Base-by-base conservation (phyloP, 257 asterid species). In the Prunella vulgaris region DNA sequence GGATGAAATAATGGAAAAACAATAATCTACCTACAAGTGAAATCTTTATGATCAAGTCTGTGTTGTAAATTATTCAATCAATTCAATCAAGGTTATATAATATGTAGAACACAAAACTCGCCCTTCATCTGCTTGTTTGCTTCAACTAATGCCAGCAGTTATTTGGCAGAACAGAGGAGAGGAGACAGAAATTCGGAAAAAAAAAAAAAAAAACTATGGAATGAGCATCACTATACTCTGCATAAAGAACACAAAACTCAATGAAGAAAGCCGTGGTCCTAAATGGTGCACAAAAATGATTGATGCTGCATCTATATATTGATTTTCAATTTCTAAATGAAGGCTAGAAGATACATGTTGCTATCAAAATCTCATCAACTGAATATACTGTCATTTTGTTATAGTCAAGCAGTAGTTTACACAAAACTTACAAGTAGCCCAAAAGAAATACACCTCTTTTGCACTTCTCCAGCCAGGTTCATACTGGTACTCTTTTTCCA, bases 401-500 rank as follows among this genome's bases (percentile, higher is more conserved):
- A 51, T 65, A 58, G 62, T 21, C 77, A 70, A 51, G 66, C 52
- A 13, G 79, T 70, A 77, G 74, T 72, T 81, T 79, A 77, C 84
- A 77, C 84, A 77, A 40, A 60, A 75, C 80, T 60, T 69, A 75
- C 81, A 74, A 59, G 58, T 10, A 9, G 72, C 20, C 68, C 32
- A 33, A 12, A 48, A 27, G 30, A 68, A 15, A 57, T 32, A 27
- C 27, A 48, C 66, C 68, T 74, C 71, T 79, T 59, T 49, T 12
- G 77, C 73, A 59, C 62, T 60, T 52, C 64, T 56, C 64, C 33
- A 27, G 68, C 65, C 7, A 33, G 12, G 40, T 62, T 73, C 72
- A 90, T 24, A 87, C 95, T 0, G 96, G 95, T 40, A 87, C 96
- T 70, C 96, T 79, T 75, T 86, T 90, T 21, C 96, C 91, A 22